These are phyloP conservation scores for Misopates orontium DNA, from an alignment of 257 asterid genomes.

Conservation along the genomic window DNA sequence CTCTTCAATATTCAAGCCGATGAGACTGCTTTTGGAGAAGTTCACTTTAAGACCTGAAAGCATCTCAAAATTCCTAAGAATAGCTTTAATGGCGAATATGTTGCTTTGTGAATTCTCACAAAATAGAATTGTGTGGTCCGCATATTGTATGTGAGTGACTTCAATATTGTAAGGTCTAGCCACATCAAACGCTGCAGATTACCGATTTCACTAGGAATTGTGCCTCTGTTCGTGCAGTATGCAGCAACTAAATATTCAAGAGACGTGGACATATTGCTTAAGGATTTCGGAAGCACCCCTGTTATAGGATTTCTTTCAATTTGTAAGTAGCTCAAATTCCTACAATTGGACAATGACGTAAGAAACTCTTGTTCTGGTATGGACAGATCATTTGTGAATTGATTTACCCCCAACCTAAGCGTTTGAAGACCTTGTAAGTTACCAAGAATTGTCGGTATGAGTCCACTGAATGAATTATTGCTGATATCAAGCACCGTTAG, in stretches of 20 bases:
- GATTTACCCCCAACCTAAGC: not conserved
- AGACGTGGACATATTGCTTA: conserved; percentile 26
- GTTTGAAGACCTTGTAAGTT: conserved; percentile 17
- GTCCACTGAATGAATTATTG: conserved; percentile 24
- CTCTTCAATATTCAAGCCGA: no score
- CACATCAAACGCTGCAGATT: conserved; percentile 15
- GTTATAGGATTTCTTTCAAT: conserved; percentile 10
- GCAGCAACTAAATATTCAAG: not conserved
- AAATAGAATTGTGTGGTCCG: no score
- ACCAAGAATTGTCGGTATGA: conserved; percentile 20
- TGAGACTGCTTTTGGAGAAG: no score
- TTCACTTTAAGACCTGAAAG: no score
- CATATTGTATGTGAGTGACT: no score
- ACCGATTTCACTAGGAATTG: conserved; percentile 26
- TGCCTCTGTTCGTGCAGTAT: conserved; percentile 16
- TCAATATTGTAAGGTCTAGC: conserved; percentile 5
- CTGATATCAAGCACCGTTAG: conserved; percentile 7
- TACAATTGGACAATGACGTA: conserved; percentile 19
- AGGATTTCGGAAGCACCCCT: conserved; percentile 26
- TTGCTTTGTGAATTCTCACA: no score
- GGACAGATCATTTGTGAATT: conserved; percentile 22
- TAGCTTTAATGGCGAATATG: no score
- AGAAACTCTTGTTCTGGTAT: conserved; percentile 19
- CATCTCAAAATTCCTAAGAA: no score
- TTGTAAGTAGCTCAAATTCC: not conserved